Percentiles rank a stretch among this genome's conserved stretches.
phyloP scores from a whole-genome alignment of 1,284 basidiomycete species.

The Leccinum pseudoinsigne region DNA sequence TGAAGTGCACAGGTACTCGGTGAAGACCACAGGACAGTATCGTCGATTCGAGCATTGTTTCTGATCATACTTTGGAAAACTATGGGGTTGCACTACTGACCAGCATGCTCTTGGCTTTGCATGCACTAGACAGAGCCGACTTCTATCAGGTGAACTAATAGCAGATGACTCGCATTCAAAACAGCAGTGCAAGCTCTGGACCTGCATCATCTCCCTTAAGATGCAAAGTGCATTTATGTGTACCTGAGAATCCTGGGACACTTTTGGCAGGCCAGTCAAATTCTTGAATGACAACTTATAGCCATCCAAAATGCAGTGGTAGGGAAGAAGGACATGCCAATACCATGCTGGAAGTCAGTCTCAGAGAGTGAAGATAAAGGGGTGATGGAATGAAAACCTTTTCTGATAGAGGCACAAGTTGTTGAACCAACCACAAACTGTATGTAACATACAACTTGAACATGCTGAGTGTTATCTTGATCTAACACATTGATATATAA shows the following conservation, averaged over 20 bases:
- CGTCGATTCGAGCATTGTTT: too few species aligned
- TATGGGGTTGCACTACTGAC: too few species aligned
- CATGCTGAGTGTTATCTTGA: neutral
- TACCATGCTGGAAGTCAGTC: neutral
- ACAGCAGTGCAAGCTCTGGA: neutral
- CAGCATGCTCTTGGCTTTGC: neutral
- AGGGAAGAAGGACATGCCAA: neutral
- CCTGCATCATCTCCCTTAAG: neutral
- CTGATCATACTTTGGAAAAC: too few species aligned
- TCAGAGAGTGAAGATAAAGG: neutral
- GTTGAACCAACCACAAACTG: neutral
- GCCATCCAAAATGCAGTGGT: neutral
- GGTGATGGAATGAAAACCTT: neutral
- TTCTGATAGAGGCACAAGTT: neutral
- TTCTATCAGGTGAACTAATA: neutral
- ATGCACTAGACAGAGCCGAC: neutral
- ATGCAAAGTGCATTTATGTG: neutral
- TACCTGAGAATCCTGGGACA: neutral
- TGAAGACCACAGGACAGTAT: neutral
- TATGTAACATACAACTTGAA: too few species aligned
- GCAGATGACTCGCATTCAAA: neutral
- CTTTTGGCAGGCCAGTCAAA: neutral
- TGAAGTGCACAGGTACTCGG: neutral
- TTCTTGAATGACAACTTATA: too few species aligned
- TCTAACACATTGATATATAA: neutral